Evolutionary conservation across 108 stramenopile genomes (phyloP).

Genomic region (Pseudonitzschia multiseries): DNA sequence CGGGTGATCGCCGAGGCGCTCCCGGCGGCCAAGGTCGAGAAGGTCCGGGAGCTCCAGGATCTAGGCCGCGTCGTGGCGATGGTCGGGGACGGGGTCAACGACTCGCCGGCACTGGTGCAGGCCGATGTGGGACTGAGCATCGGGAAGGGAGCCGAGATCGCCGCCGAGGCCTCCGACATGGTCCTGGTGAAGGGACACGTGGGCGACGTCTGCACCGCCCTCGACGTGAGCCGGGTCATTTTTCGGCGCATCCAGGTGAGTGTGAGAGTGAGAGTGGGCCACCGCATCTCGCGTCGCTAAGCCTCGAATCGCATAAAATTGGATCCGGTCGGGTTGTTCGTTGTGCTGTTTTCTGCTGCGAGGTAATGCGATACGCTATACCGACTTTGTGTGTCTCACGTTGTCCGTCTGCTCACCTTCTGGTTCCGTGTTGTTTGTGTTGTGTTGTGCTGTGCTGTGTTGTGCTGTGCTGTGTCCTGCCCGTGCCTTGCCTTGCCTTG

Average conservation of each 20-base stretch:
- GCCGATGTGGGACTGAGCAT: constrained; percentile 97
- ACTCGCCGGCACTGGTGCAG: constrained; percentile 91
- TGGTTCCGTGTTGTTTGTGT: no score
- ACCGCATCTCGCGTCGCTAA: constrained; percentile 35
- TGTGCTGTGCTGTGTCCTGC: no score
- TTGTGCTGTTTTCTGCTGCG: not conserved
- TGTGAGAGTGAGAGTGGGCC: no score
- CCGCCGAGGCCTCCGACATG: constrained; percentile 95
- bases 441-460: no score
- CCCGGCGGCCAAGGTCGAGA: constrained; percentile 84
- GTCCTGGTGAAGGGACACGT: constrained; percentile 90
- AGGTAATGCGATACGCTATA: no score
- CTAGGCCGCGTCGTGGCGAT: constrained; percentile 82
- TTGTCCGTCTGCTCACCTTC: not conserved
- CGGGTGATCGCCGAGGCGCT: constrained; percentile 88
- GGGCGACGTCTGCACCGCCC: constrained; percentile 86
- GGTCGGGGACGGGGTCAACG: constrained; percentile 99
- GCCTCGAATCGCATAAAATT: not conserved
- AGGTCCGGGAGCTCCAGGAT: constrained; percentile 70
- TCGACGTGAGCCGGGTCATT: constrained; percentile 87
- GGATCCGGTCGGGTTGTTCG: no score
- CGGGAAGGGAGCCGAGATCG: constrained; percentile 95
- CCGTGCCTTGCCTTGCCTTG: not conserved
- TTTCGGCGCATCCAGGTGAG: constrained; percentile 88
- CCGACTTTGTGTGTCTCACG: not conserved